These are phyloP conservation scores for Colletotrichum melonis DNA, from an alignment of 2,329 filamentous ascomycete genomes.

Conservation along the genomic window DNA sequence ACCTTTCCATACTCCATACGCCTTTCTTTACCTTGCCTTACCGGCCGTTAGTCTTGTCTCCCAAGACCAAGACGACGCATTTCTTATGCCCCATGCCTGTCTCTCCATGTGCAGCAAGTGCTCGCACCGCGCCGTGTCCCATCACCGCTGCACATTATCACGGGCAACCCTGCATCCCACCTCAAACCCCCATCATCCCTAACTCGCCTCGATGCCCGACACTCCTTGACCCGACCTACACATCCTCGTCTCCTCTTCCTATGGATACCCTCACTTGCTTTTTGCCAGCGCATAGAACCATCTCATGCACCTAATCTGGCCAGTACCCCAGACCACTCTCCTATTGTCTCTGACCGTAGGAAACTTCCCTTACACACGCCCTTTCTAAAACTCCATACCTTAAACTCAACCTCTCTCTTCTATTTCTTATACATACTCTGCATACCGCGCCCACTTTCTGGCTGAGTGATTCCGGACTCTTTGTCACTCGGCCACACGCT, in stretches of 20 bases:
- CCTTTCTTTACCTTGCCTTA: too few relatives aligned
- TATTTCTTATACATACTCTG: slow-evolving; percentile 27
- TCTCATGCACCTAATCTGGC: slow-evolving; percentile 35
- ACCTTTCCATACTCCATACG: background rate
- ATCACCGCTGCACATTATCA: slow-evolving; percentile 32
- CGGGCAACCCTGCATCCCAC: slow-evolving; percentile 33
- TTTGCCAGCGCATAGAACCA: slow-evolving; percentile 38
- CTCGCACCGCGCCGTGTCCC: slow-evolving; percentile 34
- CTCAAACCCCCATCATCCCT: slow-evolving; percentile 34
- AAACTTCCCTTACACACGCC: slow-evolving; percentile 10
- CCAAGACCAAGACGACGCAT: slow-evolving; percentile 13
- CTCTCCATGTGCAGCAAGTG: slow-evolving; percentile 31
- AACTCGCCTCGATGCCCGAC: slow-evolving; percentile 31
- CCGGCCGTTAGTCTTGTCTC: background rate
- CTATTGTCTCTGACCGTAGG: slow-evolving; percentile 14
- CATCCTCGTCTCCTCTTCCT: slow-evolving; percentile 29
- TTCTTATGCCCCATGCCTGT: slow-evolving; percentile 34
- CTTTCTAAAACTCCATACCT: background rate
- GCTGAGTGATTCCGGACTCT: slow-evolving; percentile 19
- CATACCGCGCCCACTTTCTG: slow-evolving; percentile 2
- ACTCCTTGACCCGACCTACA: slow-evolving; percentile 32
- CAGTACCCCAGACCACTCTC: slow-evolving; percentile 19
- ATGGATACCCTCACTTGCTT: slow-evolving; percentile 38
- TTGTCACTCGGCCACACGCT: slow-evolving; percentile 27
- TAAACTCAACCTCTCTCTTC: background rate